Evolutionary conservation across 495 filamentous ascomycete genomes (phyloP), one percentile per base, ranked within the genome.

Genomic region (Penicillium alfredii): DNA sequence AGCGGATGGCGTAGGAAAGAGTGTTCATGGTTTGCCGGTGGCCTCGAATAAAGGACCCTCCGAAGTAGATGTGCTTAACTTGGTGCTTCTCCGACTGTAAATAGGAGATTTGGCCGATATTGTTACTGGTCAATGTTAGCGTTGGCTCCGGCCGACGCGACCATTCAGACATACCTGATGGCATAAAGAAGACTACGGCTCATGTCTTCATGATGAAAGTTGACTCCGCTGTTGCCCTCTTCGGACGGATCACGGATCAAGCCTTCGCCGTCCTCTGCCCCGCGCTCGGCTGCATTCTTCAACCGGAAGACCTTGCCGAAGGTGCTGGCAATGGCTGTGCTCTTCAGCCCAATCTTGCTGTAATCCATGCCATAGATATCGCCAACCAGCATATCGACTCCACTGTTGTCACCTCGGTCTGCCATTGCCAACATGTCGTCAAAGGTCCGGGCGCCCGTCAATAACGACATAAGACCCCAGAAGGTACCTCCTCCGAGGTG

Each of bases 281-380:
- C 75, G 26, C 69, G 69, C 57, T 90, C 85, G 8, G 82, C 84
- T 36, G 74, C 68, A 39, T 77, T 74, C 62, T 94, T 93, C 73
- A 85, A 79, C 33, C 82, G 79, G 55, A 94, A 90, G 7, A 98
- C 88, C 58, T 98, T 98, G 14, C 92, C 92, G 49, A 97, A 98
- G 13, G 84, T 92, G 60, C 83, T 89, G 11, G 92, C 92, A 49
- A 98, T 98, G 9, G 89, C 88, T 3, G 76, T 92, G 51, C 82
- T 86, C 62, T 94, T 95, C 19, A 98, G 68, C 0, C 92, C 92
- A 27, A 98, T 96, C 56, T 94, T 95, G 55, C 72, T 77, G 54
- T 98, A 98, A 42, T 92, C 92, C 45, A 86, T 85, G 27, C 92
- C 92, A 56, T 98, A 98, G 36, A 98, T 98, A 57, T 98, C 92